Base-by-base conservation (phyloP, 1,284 basidiomycete species). In the Inonotus obliquus region DNA sequence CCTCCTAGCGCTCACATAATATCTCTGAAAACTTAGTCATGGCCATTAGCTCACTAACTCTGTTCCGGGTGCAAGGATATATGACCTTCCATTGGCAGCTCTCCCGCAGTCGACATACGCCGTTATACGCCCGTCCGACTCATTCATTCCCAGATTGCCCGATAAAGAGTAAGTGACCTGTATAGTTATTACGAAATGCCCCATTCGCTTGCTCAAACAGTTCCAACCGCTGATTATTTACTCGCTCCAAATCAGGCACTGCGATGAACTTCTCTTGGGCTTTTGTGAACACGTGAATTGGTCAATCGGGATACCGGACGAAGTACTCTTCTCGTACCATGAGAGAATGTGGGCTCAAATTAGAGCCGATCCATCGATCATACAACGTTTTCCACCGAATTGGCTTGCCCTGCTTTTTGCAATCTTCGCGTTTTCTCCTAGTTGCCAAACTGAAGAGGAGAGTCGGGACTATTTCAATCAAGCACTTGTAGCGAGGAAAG, bases 321-420 rank as follows among this genome's bases (percentile, higher is more conserved):
- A 70, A 19, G 82, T 80, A 79, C 80, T 82, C 67, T 72, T 69
- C 27, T 64, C 67, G 27, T 70, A 75, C 2, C 77, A 75, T 57
- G 63, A 70, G 19, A 73, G 75, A 57, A 82, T 81, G 79, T 82
- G 78, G 79, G 69, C 77, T 51, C 71, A 73, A 58, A 64, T 74
- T 62, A 69, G 76, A 23, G 29, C 52, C 14, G 60, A 55, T 71
- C 81, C 66, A 81, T 81, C 66, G 1, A 45, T 23, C 49, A n/a
- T 60, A 32, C 19, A 37, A 3, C 21, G 53, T 10, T 47, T 47
- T 19, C 45, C 48, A 14, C 73, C 78, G 4, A 75, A 80, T 65
- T 83, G 79, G 79, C 68, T 83, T 2, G 74, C 73, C 27, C 74
- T 83, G 1, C 62, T 83, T 11, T 82, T 81, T 62, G 73, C 79